Conservation (phyloP, 1,139 yeast species). For the Yamadazyma sp. region DNA sequence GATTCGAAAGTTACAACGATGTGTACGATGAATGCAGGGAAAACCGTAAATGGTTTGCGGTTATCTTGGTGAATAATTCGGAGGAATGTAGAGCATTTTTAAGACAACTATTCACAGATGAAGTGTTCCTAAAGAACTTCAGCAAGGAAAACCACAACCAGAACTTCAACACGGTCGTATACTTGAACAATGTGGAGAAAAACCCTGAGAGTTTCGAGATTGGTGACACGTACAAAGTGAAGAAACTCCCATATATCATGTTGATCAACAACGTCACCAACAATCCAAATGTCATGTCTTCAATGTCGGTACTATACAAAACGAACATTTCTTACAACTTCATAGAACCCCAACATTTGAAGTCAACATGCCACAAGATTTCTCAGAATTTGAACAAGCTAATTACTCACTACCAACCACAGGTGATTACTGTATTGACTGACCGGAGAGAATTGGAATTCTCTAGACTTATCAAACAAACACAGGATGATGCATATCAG, state of each 20-base stretch:
- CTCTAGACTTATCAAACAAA: constrained; percentile 50
- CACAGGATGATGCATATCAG: constrained; percentile 58
- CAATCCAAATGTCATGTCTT: constrained; percentile 47
- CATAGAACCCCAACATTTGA: constrained; percentile 21
- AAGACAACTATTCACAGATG: constrained; percentile 25
- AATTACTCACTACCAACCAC: constrained; percentile 49
- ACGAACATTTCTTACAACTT: constrained; percentile 30
- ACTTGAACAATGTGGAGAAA: constrained; percentile 34
- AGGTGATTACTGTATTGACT: constrained; percentile 47
- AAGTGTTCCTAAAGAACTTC: constrained; percentile 31
- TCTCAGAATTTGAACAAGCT: constrained; percentile 33
- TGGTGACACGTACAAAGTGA: constrained; percentile 42
- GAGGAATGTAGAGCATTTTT: constrained; percentile 27
- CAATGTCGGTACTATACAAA: constrained; percentile 53
- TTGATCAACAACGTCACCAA: constrained; percentile 53
- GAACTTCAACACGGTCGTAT: constrained; percentile 41
- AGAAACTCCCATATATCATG: constrained; percentile 45
- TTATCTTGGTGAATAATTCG: constrained; percentile 39
- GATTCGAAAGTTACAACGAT: constrained; percentile 37
- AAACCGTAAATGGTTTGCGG: constrained; percentile 46
- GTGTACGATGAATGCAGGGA: constrained; percentile 41
- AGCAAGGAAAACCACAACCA: constrained; percentile 31
- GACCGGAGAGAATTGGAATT: constrained; percentile 56
- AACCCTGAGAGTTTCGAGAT: constrained; percentile 55
- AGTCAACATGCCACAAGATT: constrained; percentile 26